Conservation (phyloP, 106 monocot species). For the Phalaenopsis equestris region DNA sequence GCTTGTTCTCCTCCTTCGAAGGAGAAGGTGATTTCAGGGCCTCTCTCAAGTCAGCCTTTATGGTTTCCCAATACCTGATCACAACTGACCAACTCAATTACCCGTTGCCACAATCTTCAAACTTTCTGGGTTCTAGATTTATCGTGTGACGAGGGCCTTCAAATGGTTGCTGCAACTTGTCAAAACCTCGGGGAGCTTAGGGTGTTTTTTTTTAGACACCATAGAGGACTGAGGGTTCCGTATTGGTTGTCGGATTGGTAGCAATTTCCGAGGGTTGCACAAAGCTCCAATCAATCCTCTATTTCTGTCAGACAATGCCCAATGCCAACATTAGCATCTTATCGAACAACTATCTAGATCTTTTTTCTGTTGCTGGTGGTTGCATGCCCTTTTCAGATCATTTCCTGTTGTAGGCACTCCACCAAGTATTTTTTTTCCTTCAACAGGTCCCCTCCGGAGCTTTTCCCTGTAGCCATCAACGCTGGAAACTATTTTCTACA, state of each 20-base stretch:
- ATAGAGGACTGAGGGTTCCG: conserved; percentile 47
- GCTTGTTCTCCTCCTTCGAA: conserved; percentile 22
- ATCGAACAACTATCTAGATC: conserved; percentile 67
- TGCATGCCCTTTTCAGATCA: no score
- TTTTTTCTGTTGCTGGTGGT: neutral
- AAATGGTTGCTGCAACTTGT: conserved; percentile 46
- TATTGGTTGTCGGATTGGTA: conserved; percentile 52
- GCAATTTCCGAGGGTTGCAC: conserved; percentile 79
- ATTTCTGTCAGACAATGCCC: conserved; percentile 83
- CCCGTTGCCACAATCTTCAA: conserved; percentile 54
- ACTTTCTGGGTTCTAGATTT: conserved; percentile 22
- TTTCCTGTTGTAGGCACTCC: no score
- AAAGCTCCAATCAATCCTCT: conserved; percentile 71
- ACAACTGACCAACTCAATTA: conserved; percentile 41
- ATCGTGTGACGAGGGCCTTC: conserved; percentile 26
- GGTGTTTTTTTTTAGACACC: conserved; percentile 36
- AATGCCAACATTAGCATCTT: conserved; percentile 63
- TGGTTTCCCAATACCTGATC: conserved; percentile 31
- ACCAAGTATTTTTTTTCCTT: no score
- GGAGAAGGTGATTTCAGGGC: conserved; percentile 3
- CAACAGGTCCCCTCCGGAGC: no score
- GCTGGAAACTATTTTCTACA: no score
- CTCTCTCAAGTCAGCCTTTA: conserved; percentile 26
- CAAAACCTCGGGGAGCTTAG: conserved; percentile 42
- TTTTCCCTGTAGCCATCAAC: no score